Base-by-base conservation (phyloP, 2,329 filamentous ascomycete genomes). In the Furcasterigmium sp. region DNA sequence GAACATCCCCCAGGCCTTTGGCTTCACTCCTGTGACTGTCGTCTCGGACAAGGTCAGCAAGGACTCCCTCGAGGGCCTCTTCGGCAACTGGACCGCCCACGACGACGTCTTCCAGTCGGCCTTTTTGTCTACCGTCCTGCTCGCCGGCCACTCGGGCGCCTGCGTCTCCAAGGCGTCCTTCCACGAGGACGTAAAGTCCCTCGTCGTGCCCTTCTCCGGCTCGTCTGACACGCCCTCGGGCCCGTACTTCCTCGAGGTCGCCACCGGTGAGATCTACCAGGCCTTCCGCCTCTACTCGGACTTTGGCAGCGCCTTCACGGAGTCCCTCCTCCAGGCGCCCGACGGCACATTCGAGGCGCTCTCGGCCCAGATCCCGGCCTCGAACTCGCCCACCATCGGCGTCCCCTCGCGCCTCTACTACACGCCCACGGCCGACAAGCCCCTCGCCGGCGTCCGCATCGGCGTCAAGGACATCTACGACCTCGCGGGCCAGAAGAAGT, bases 381-480 rank as follows among this genome's bases (percentile, higher is more conserved):
- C 56, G 3, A 52, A 53, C 0, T 54, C 57, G 1, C 41, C 60
- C 15, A 62, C 62, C 18, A 52, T 73, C 25, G 69, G 44, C 52
- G 80, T 84, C 0, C 79, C 80, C 4, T 83, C 78, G 7, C 68
- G 80, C 9, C 62, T 84, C 0, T 82, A 82, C 60, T 79, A 67
- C 58, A 72, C 67, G 3, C 71, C 67, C 37, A 76, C 73, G 1
- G 52, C 58, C 0, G 63, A 69, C n/a, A 72, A 77, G 52, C 80
- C 79, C 1, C 64, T 85, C 0, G 74, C 77, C 5, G 80, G 82
- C 15, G 70, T 82, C 4, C 70, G 81, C 15, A 56, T 84, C 1
- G 80, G 72, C 1, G 68, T 84, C 43, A 85, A 85, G 56, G 82
- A 85, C 50, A 77, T 82, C 37, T 80, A 71, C 52, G 68, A 80